A percentile compares a stretch with the other conserved stretches of the same genome.
Evolutionary conservation across 306 rosid genomes (phyloP).

Genomic region (Lablab purpureus): DNA sequence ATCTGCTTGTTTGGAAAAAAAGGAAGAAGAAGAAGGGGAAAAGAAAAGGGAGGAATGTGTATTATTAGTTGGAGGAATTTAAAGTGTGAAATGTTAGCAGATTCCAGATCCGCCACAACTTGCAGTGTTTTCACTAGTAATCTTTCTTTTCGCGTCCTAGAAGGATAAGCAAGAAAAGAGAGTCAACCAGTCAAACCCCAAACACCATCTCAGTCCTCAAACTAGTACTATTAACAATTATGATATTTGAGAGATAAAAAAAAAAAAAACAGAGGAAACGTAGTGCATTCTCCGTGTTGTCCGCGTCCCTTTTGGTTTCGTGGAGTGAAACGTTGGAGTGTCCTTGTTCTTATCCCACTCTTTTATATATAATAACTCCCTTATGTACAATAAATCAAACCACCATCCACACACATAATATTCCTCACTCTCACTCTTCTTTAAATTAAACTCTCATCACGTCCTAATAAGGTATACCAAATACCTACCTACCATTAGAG

Average conservation of each 20-base stretch:
- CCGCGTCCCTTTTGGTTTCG: conserved; percentile 35
- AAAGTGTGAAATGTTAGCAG: conserved; percentile 24
- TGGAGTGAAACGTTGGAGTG: conserved; percentile 21
- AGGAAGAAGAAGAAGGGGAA: no score
- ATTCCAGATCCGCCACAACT: neutral
- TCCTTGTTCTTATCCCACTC: conserved; percentile 47
- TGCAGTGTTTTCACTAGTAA: conserved; percentile 1
- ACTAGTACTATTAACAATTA: neutral
- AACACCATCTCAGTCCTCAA: conserved; percentile 30
- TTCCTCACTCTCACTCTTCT: neutral
- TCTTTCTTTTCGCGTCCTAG: conserved; percentile 25
- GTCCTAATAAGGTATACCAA: no score
- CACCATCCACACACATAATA: neutral
- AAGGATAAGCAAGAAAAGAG: conserved; percentile 33
- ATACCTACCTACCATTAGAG: neutral
- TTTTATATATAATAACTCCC: conserved; percentile 44
- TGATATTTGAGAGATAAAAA: neutral
- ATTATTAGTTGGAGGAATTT: neutral
- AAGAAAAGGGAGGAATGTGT: neutral
- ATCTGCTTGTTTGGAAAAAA: neutral
- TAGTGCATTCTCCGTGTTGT: conserved; percentile 32
- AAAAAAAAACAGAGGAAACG: neutral
- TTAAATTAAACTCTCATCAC: neutral
- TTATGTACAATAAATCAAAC: conserved; percentile 40
- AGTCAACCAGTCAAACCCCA: conserved; percentile 53